These are phyloP conservation scores for Trichoderma polysporum DNA, from an alignment of 2,329 filamentous ascomycete genomes.

Conservation along the genomic window DNA sequence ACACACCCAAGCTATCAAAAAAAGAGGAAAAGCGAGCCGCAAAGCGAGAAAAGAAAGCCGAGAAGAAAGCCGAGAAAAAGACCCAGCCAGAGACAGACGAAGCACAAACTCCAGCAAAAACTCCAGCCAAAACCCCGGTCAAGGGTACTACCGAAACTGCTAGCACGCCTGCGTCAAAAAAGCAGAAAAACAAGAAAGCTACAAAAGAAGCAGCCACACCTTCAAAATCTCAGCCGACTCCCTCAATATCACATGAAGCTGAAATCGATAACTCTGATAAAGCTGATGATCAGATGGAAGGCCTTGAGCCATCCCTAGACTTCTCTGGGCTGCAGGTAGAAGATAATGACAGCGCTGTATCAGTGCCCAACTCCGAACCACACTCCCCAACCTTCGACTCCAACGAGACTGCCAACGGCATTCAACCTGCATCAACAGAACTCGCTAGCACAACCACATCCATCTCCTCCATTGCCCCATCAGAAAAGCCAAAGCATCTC, in stretches of 20 bases:
- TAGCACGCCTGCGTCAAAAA: constrained; percentile 30
- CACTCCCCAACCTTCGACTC: constrained; percentile 58
- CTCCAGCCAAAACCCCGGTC: constrained; percentile 11
- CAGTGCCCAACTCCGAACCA: constrained; percentile 52
- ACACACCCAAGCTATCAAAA: constrained; percentile 49
- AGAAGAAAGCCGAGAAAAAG: constrained; percentile 33
- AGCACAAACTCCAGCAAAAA: constrained; percentile 13
- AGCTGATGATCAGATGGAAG: neutral
- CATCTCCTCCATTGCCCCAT: constrained; percentile 62
- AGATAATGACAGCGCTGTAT: constrained; percentile 46
- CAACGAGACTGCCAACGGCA: constrained; percentile 41
- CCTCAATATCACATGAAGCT: constrained; percentile 22
- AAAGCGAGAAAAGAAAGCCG: constrained; percentile 47
- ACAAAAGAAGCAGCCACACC: constrained; percentile 24
- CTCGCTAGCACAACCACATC: constrained; percentile 64
- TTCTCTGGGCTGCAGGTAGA: constrained; percentile 36
- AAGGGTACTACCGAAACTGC: constrained; percentile 21
- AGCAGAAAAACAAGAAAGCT: constrained; percentile 27
- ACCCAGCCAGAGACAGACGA: constrained; percentile 22
- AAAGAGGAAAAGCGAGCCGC: constrained; percentile 55
- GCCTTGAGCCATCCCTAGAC: constrained; percentile 28
- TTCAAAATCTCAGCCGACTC: constrained; percentile 24
- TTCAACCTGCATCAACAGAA: constrained; percentile 43
- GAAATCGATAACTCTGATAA: neutral
- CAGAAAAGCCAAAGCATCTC: constrained; percentile 63